These are phyloP conservation scores for Aspergillus asperescens DNA, from an alignment of 495 filamentous ascomycete genomes.

Conservation along the genomic window DNA sequence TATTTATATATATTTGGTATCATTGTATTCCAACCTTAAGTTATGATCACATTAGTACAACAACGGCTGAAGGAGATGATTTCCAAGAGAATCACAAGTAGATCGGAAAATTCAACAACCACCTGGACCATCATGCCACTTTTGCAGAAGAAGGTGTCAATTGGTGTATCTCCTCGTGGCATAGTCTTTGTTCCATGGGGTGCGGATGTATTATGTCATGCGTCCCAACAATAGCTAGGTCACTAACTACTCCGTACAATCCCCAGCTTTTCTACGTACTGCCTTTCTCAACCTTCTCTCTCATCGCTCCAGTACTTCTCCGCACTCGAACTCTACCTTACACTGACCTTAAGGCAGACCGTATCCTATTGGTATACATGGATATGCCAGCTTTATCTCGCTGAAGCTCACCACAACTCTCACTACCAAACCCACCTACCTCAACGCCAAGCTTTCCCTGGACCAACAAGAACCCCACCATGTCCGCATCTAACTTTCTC, in stretches of 20 bases:
- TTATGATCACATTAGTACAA: too few species aligned
- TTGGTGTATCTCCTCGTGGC: not conserved
- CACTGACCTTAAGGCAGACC: not conserved
- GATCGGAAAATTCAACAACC: too few species aligned
- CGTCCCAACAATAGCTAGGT: not conserved
- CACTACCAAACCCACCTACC: not conserved
- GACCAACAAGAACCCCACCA: conserved; percentile 10
- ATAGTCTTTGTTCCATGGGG: conserved; percentile 2
- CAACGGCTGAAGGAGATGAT: too few species aligned
- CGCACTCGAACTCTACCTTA: too few species aligned
- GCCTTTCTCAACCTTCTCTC: conserved; percentile 2
- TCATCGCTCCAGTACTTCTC: not conserved
- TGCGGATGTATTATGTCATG: conserved; percentile 1
- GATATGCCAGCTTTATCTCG: not conserved
- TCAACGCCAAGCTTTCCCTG: conserved; percentile 5
- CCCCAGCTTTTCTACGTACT: conserved; percentile 3
- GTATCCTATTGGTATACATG: not conserved
- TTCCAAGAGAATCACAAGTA: too few species aligned
- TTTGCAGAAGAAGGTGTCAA: too few species aligned
- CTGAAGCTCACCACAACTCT: not conserved
- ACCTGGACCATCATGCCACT: too few species aligned
- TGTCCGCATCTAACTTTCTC: conserved; percentile 26
- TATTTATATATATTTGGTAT: too few species aligned
- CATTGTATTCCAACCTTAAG: too few species aligned
- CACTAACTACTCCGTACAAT: too few species aligned